These are phyloP conservation scores for Syzygium oleosum DNA, from an alignment of 345 rosid species.

Conservation along the genomic window DNA sequence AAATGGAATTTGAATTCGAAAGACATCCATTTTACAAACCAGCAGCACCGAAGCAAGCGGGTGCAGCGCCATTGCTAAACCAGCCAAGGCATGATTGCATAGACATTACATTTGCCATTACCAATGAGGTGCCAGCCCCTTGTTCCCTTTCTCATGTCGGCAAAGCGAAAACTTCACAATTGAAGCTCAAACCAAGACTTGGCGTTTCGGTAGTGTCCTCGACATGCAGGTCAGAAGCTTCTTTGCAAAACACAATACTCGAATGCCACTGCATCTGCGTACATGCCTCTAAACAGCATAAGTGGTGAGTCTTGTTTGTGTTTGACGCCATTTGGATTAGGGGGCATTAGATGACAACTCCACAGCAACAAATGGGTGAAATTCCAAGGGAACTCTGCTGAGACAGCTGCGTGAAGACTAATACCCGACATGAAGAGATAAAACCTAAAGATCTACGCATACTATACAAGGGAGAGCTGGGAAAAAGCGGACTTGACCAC, in stretches of 20 bases:
- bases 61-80: not conserved
- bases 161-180: not conserved
- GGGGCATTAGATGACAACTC: not conserved
- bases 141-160: not conserved
- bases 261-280: not conserved
- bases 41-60: not conserved
- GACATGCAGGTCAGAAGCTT: not conserved
- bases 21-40: not conserved
- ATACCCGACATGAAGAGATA: not conserved
- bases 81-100: not conserved
- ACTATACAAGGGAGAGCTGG: not conserved
- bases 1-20: not conserved
- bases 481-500: not conserved
- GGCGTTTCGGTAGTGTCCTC: not conserved
- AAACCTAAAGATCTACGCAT: not conserved
- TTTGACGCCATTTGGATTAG: not conserved
- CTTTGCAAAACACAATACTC: not conserved
- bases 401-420: not conserved
- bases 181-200: not conserved
- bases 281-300: not conserved
- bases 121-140: not conserved
- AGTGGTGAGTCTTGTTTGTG: not conserved
- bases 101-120: not conserved
- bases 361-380: not conserved
- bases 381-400: not conserved